These are phyloP conservation scores for Alternaria ethzedia DNA, from an alignment of 2,329 filamentous ascomycete species.

Conservation along the genomic window DNA sequence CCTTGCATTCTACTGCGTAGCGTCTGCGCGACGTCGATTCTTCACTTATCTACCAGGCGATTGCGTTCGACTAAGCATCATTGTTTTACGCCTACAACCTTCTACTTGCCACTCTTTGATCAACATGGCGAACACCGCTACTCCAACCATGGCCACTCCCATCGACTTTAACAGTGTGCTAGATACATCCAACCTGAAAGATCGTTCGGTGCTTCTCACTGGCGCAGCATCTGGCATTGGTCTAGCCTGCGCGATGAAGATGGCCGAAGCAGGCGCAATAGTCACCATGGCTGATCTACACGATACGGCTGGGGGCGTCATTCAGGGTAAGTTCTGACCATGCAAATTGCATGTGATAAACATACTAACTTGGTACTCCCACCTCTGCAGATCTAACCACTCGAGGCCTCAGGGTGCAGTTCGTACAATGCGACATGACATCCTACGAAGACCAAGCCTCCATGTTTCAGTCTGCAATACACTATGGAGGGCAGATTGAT, in stretches of 20 bases:
- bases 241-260: slow-evolving; percentile 23
- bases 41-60: background rate
- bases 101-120: background rate
- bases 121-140: background rate
- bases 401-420: slow-evolving; percentile 31
- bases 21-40: background rate
- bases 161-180: slow-evolving; percentile 3
- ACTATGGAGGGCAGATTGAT: slow-evolving; percentile 36
- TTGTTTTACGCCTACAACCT: background rate
- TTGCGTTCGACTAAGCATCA: background rate
- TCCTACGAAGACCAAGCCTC: slow-evolving; percentile 34
- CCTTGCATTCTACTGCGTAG: background rate
- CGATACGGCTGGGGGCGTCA: slow-evolving; percentile 14
- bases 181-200: slow-evolving; percentile 17
- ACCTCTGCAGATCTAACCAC: slow-evolving; percentile 9
- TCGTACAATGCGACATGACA: slow-evolving; percentile 40
- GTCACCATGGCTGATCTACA: slow-evolving; percentile 36
- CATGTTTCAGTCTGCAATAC: slow-evolving; percentile 40
- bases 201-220: slow-evolving; percentile 32
- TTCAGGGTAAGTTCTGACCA: background rate
- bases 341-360: background rate
- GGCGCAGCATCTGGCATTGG: slow-evolving; percentile 38
- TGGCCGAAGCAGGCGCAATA: slow-evolving; percentile 29
- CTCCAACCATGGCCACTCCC: background rate
- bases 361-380: background rate